These are phyloP conservation scores for Botrytis tulipae DNA, from an alignment of 2,329 filamentous ascomycete species.

Conservation along the genomic window DNA sequence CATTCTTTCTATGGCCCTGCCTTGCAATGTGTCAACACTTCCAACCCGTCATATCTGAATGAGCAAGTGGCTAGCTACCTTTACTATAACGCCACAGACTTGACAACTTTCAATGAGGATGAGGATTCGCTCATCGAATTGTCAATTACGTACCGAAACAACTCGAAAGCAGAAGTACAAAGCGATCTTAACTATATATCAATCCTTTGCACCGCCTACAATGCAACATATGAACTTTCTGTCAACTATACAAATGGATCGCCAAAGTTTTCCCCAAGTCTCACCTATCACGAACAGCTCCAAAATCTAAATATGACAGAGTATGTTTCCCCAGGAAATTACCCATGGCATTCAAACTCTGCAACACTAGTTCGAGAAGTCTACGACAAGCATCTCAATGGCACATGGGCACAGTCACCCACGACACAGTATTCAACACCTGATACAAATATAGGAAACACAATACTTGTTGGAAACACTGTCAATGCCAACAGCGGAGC, in stretches of 20 bases:
- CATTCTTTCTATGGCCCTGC: not conserved
- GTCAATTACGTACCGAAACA: not conserved
- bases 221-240: not conserved
- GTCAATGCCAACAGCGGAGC: not conserved
- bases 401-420: not conserved
- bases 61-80: not conserved
- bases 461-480: not conserved
- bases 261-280: not conserved
- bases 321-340: not conserved
- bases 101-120: not conserved
- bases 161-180: not conserved
- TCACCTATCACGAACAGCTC: not conserved
- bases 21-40: not conserved
- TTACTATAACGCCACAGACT: not conserved
- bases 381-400: not conserved
- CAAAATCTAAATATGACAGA: not conserved
- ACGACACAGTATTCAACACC: not conserved
- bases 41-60: not conserved
- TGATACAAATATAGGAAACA: not conserved
- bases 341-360: not conserved
- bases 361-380: slow-evolving; percentile 3
- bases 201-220: not conserved
- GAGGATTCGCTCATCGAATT: not conserved
- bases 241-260: not conserved
- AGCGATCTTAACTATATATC: not conserved